Evolutionary conservation across 306 rosid genomes (phyloP), one percentile per base, ranked within the genome.

Genomic region (barrel medic (Medicago truncatula)): DNA sequence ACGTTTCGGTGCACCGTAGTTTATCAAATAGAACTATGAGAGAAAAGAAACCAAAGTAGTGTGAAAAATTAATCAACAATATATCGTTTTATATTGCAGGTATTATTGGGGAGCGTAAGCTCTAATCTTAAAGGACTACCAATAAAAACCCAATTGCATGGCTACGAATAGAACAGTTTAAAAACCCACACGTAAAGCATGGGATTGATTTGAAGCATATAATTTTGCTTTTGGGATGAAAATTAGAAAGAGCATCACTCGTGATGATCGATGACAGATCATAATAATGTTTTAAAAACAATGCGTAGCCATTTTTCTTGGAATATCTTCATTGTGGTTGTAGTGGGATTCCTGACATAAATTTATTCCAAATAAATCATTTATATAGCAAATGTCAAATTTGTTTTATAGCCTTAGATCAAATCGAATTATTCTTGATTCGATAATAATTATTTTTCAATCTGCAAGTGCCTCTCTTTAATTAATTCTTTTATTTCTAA

Each of bases 381-480:
- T 63, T 36, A 69, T 67, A 47, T 58, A 47, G 49, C 47, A 1
- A 53, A 28, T 17, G 25, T 71, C 43, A 53, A 62, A 34, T 41
- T 34, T 56, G 63, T 70, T 76, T 61, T 14, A 69, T 77, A 70
- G 80, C 73, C n/a, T 77, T 57, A 77, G 36, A 11, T 28, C 60
- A 16, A 31, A 4, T 16, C 43, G 70, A 77, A 46, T 46, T 43
- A 59, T 77, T 77, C 81, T 44, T 36, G 43, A 44, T 58, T 12
- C 11, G 52, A 46, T 34, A 46, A 46, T 58, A 44, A 44, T 46
- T 54, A 69, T 10, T 69, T 43, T 77, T 58, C 41, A 69, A 67
- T 57, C n/a, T 25, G 40, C 52, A 9, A 57, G 40, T 69, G 53
- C 1, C 70, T 31, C 65, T 14, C 20, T 67, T 66, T 4, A 9